Base-by-base conservation (phyloP, 2,329 filamentous ascomycete genomes). In the Botrytis elliptica region DNA sequence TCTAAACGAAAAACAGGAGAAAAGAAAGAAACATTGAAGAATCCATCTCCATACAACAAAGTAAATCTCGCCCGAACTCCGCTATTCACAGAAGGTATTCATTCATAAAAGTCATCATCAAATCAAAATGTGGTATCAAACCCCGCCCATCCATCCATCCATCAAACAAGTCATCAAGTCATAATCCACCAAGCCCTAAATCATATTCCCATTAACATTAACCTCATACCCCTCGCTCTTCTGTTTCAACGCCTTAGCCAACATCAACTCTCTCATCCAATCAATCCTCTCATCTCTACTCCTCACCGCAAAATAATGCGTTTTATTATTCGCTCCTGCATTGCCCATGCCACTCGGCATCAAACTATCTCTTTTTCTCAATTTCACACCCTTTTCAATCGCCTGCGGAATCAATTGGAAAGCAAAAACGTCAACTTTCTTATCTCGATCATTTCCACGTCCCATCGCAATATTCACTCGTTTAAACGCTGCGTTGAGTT, bases 221-320 rank as follows among this genome's bases (percentile, higher is more conserved):
- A 96, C 89, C 83, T 95, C 92, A 78, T 92, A 95, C 29, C 93
- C 93, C 78, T 94, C 91, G 65, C 89, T 90, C 87, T 95, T 96
- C 83, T 94, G 92, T 85, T 91, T 93, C 81, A 94, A 85, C 29
- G 93, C 93, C 85, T 96, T 96, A 71, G 93, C 93, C 64, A 97
- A 89, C 93, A 97, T 97, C 75, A 97, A 85, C 86, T 97, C 93
- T 72, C 93, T 88, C 93, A 97, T 97, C 96, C 96, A 99, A 82
- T 98, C 95, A 79, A 98, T 98, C 75, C 95, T 89, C 81, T 98
- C 93, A 80, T 98, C 93, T 22, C 94, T 89, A 79, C 87, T 90
- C 84, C 92, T 92, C 78, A 98, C 95, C 0, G 95, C 93, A 81
- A 98, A 98, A 82, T 98, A 94, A 80, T 98, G 95, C 63, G 93